Evolutionary conservation across 768 basidiomycete species (phyloP), one percentile per base, ranked within the genome.

Genomic region (Paxillus rubicundulus): DNA sequence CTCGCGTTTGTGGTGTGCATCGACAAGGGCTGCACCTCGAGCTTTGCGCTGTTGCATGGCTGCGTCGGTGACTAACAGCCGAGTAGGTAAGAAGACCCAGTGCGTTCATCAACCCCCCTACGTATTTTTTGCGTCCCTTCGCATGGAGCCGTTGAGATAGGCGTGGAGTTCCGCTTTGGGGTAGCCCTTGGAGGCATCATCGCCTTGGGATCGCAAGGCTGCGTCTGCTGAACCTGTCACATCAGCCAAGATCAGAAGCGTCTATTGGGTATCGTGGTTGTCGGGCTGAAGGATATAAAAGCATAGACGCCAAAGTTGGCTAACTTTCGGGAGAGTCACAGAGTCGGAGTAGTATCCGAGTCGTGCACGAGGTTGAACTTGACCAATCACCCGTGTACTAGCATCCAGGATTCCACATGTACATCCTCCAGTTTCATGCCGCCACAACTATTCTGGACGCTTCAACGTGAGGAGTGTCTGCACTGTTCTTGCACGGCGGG

Each of bases 111-210:
- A 9, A 97, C 89, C 13, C 82, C 85, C 52, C 65, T 75, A 54
- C 82, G 75, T 48, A 94, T 82, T 49, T 81, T n/a, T 87, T 30
- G 80, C 85, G 46, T 93, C 90, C 56, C 79, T 72, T 61, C 74
- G 79, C 53, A 93, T 92, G 9, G 83, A 92, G 0, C 90, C 90
- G 58, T 92, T 92, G 4, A 92, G 78, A 62, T 92, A 91, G 0
- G 90, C 91, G 55, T 92, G 91, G 0, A 93, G 77, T 63, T 94
- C 91, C 1, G 90, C 89, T 67, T 93, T 93, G 9, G n/a, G 86
- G 86, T 0, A 92, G 75, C 1, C 55, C 51, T 44, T 79, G 73
- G 39, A 93, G 72, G 66, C 83, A 6, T 69, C 55, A 0, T 71
- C 56, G 9, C 72, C 71, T 20, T 92, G 76, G 1, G 82, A 78